A percentile compares a stretch with the other conserved stretches of the same genome.
Conservation (phyloP, 495 filamentous ascomycete species). For the Penicillium silybi region DNA sequence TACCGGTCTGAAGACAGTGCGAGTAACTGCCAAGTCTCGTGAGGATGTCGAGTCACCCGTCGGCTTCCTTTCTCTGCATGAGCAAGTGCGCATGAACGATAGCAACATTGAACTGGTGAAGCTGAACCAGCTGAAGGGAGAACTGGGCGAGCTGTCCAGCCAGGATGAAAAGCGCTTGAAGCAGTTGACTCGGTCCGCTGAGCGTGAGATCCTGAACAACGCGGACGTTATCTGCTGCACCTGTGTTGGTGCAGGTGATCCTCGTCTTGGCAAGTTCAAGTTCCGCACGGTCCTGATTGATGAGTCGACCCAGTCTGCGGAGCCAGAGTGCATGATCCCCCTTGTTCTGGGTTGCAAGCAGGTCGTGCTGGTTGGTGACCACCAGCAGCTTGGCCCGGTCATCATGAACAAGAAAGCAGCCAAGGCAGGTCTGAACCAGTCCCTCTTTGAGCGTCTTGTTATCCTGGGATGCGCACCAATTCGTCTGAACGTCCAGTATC, state of each 20-base stretch:
- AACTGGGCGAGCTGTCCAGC: constrained; percentile 87
- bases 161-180: constrained; percentile 99
- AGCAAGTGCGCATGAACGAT: constrained; percentile 96
- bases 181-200: constrained; percentile 85
- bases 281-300: constrained; percentile 98
- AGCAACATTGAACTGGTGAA: constrained; percentile 91
- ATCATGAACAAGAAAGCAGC: constrained; percentile 99
- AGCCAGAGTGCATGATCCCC: constrained; percentile 99
- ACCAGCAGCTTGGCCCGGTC: constrained; percentile 96
- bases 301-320: constrained; percentile 97
- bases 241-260: constrained; percentile 96
- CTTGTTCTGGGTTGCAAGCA: constrained; percentile 97
- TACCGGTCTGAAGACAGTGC: constrained; percentile 94
- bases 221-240: constrained; percentile 99
- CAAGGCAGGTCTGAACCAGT: constrained; percentile 95
- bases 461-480: constrained; percentile 90
- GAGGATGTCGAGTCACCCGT: constrained; percentile 98
- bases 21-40: constrained; percentile 94
- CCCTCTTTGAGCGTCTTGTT: constrained; percentile 94
- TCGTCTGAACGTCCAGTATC: constrained; percentile 94
- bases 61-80: constrained; percentile 88
- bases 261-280: constrained; percentile 90
- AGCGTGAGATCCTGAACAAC: constrained; percentile 92
- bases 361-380: constrained; percentile 94
- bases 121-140: constrained; percentile 84